Evolutionary conservation across 1,284 basidiomycete genomes (phyloP).

Genomic region (Hymenochaete sp.): DNA sequence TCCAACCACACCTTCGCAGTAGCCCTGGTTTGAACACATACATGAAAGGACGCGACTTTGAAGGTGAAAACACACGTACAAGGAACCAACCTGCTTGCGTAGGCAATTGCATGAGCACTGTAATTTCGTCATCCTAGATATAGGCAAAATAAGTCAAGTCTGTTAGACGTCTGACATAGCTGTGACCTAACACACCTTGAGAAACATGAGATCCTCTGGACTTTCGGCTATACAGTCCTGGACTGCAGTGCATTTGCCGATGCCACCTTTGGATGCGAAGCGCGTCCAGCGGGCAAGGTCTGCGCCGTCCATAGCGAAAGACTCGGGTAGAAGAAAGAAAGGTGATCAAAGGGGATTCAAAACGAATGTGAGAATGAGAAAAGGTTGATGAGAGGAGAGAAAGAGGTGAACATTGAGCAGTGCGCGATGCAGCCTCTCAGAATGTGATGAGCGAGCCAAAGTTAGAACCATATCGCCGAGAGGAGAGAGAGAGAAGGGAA

Average conservation of each 20-base stretch:
- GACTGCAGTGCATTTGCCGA: slow-evolving; percentile 64
- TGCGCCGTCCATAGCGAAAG: slow-evolving; percentile 48
- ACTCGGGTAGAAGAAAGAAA: not conserved
- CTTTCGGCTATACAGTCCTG: slow-evolving; percentile 73
- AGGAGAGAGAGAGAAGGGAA: not conserved
- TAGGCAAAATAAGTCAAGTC: slow-evolving; percentile 2
- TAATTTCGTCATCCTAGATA: slow-evolving; percentile 67
- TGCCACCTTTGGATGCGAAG: slow-evolving; percentile 74
- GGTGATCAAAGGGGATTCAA: not conserved
- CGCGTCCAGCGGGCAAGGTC: slow-evolving; percentile 73
- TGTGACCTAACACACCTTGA: slow-evolving; percentile 55
- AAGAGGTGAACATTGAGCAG: not conserved
- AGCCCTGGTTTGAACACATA: slow-evolving; percentile 40
- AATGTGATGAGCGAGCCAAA: not conserved
- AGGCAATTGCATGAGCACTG: slow-evolving; percentile 67
- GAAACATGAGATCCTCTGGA: slow-evolving; percentile 80
- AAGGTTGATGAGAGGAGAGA: not conserved
- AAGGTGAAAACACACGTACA: slow-evolving; percentile 38
- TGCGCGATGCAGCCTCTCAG: not conserved
- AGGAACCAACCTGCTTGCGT: slow-evolving; percentile 49
- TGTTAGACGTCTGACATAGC: no score
- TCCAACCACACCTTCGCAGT: slow-evolving; percentile 89
- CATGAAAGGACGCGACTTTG: slow-evolving; percentile 7
- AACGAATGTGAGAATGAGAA: not conserved
- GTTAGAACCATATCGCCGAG: not conserved